Percentiles rank a stretch among this genome's conserved stretches.
These are phyloP conservation scores for Chaetothyriales sp. DNA, from an alignment of 2,329 filamentous ascomycete genomes.

Conservation along the genomic window DNA sequence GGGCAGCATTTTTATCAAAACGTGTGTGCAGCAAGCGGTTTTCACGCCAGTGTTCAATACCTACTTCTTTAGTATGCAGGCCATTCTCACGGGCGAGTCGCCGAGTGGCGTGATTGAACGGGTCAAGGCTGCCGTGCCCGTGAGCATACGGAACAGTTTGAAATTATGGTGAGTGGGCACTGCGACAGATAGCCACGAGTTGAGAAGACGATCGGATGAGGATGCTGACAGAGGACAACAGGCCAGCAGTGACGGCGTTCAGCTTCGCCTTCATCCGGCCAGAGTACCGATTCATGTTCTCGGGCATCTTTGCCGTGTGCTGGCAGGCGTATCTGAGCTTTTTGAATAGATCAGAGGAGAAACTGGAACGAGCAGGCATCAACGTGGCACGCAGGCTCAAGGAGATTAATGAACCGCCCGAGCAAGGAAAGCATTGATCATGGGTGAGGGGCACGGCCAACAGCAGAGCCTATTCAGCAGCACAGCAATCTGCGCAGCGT, in stretches of 20 bases:
- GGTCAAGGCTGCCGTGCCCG: slow-evolving; percentile 61
- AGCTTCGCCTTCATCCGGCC: slow-evolving; percentile 72
- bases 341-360: slow-evolving; percentile 18
- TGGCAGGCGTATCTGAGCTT: slow-evolving; percentile 85
- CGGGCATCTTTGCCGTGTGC: slow-evolving; percentile 64
- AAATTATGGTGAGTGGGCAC: slow-evolving; percentile 53
- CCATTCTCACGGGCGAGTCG: slow-evolving; percentile 56
- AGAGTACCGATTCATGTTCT: slow-evolving; percentile 68
- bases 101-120: slow-evolving; percentile 53
- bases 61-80: slow-evolving; percentile 54
- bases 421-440: slow-evolving; percentile 3
- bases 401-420: too few species aligned
- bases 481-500: not conserved
- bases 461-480: not conserved
- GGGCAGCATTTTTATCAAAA: slow-evolving; percentile 61
- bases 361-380: slow-evolving; percentile 7
- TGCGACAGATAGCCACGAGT: not conserved
- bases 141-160: slow-evolving; percentile 61
- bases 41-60: slow-evolving; percentile 76
- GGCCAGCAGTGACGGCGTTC: slow-evolving; percentile 66
- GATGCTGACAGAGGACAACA: not conserved
- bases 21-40: slow-evolving; percentile 61
- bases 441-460: slow-evolving; percentile 4
- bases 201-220: not conserved
- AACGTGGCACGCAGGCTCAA: not conserved